A percentile compares a stretch with the other conserved stretches of the same genome.
These are phyloP conservation scores for Tulasnella sp. DNA, from an alignment of 768 basidiomycete species.

Conservation along the genomic window DNA sequence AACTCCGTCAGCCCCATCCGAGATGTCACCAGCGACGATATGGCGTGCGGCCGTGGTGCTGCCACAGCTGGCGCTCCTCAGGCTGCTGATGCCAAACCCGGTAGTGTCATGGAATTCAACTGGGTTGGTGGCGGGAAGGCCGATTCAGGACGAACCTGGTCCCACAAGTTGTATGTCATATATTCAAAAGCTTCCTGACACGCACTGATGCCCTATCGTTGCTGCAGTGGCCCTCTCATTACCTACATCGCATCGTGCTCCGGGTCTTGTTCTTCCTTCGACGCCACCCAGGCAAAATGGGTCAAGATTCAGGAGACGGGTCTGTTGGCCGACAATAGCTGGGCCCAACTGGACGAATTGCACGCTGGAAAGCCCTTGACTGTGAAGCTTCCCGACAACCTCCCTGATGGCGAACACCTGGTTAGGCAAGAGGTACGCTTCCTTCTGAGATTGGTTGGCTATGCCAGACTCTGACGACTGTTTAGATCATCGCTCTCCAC, in stretches of 20 bases:
- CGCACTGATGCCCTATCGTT: neutral
- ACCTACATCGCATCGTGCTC: conserved; percentile 60
- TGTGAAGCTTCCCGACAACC: conserved; percentile 28
- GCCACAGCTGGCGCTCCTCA: conserved; percentile 42
- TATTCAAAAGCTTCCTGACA: neutral
- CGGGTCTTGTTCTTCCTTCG: conserved; percentile 46
- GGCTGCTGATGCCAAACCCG: conserved; percentile 36
- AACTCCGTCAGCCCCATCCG: conserved; percentile 37
- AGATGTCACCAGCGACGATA: conserved; percentile 40
- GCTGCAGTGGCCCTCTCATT: conserved; percentile 52
- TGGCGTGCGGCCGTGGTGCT: conserved; percentile 51
- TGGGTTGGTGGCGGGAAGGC: conserved; percentile 39
- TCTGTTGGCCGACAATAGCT: conserved; percentile 27
- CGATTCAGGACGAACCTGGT: conserved; percentile 20
- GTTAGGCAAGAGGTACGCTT: conserved; percentile 46
- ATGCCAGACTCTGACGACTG: neutral
- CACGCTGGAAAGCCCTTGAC: conserved; percentile 12
- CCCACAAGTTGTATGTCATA: conserved; percentile 24
- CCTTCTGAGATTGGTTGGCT: neutral
- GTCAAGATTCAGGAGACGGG: conserved; percentile 52
- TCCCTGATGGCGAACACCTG: conserved; percentile 60
- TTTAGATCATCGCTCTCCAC: conserved; percentile 57
- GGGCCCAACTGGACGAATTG: conserved; percentile 41
- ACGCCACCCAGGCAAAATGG: conserved; percentile 48
- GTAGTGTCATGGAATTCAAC: conserved; percentile 37